Evolutionary conservation across 192 early-diverging fungal species (phyloP).

Genomic region (Jimgerdemannia lactiflua): DNA sequence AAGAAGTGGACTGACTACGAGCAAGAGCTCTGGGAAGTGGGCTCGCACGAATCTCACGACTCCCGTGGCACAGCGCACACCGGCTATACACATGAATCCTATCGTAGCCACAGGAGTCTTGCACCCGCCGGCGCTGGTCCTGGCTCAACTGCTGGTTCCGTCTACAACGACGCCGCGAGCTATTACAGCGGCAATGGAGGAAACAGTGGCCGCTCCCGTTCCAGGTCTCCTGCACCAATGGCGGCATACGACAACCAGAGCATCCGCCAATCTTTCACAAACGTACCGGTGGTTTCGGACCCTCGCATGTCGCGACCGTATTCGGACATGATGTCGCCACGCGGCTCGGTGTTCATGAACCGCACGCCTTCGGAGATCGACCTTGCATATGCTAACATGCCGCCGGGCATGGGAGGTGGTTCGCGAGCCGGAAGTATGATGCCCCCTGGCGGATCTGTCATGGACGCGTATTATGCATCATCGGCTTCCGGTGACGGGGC

Average conservation of each 20-base stretch:
- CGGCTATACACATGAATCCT: conserved; percentile 37
- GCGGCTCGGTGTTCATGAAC: conserved; percentile 10
- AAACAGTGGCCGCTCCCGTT: conserved; percentile 1
- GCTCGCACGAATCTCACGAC: conserved; percentile 44
- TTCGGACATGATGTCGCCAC: conserved; percentile 16
- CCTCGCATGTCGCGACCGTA: conserved; percentile 10
- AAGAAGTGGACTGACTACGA: conserved; percentile 85
- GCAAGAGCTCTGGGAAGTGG: conserved; percentile 63
- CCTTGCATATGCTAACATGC: neutral
- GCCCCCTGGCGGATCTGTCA: neutral
- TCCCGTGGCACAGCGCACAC: conserved; percentile 41
- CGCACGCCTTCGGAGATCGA: neutral
- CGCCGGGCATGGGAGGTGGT: neutral
- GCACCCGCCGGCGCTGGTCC: neutral
- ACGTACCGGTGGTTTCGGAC: neutral
- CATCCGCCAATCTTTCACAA: conserved; percentile 1
- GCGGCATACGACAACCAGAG: conserved; percentile 2
- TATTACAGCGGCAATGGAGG: conserved; percentile 4
- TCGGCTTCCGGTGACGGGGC: conserved; percentile 23
- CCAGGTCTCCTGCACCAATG: conserved; percentile 14
- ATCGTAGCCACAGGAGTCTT: conserved; percentile 28
- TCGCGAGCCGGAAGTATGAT: neutral
- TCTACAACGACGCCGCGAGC: conserved; percentile 25
- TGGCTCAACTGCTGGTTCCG: conserved; percentile 38
- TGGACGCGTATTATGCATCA: neutral